Base-by-base conservation (phyloP, 495 filamentous ascomycete species). In the Penicillium simplicissimum region DNA sequence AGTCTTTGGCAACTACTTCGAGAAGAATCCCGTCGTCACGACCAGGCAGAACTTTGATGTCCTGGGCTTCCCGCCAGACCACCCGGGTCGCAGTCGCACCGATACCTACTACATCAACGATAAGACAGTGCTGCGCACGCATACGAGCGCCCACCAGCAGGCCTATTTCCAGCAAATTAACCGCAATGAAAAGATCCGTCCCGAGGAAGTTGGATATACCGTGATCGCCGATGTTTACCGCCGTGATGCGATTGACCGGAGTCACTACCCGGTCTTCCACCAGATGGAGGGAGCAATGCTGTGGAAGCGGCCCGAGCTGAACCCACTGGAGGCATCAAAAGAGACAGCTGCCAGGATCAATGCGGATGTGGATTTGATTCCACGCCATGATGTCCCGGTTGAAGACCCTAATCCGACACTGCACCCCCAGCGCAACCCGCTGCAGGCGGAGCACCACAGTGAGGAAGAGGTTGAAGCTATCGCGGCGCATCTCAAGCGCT, bases 51-150 rank as follows among this genome's bases (percentile, higher is more conserved):
- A 98, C 73, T 98, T 98, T 70, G 96, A 98, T 76, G 94, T 93
- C 43, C 82, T 98, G 17, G 81, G 92, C 52, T 98, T 98, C 73
- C 90, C 95, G 1, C 67, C 81, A 47, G 90, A 97, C 73, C 95
- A 98, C 71, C 91, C 92, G 11, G 95, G 95, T 62, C 89, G 95
- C 63, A 90, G 84, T 66, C 85, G 85, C 61, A 91, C 88, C 8
- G 95, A 98, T 76, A 98, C 95, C 2, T 98, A 98, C 83, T 98
- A 98, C 78, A 77, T 98, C 72, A 97, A 97, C 74, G 74, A 84
- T 62, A 76, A 86, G 43, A 96, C 90, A 2, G 85, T 97, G 3
- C 83, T 98, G 23, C 87, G 95, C 55, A 98, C 95, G 0, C 95
- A 98, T 74, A 97, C 93, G 14, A 90, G 87, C 62, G 95, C 95